A percentile compares a stretch with the other conserved stretches of the same genome.
Conservation (phyloP, 768 basidiomycete species). For the Chalciporus pseudorubinellus region DNA sequence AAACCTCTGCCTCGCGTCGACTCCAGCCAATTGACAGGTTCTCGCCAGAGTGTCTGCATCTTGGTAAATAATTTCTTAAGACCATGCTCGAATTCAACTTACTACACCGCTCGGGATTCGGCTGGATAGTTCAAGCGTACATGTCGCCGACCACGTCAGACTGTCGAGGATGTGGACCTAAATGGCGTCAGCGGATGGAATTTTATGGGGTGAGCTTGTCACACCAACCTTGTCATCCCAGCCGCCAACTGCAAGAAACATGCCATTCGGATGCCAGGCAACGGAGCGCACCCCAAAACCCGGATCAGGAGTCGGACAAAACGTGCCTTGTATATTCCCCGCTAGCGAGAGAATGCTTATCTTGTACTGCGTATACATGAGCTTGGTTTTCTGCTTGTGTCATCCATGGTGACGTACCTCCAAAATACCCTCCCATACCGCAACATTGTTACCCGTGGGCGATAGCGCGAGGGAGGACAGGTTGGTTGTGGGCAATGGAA, state of each 20-base stretch:
- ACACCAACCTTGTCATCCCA: conserved; percentile 80
- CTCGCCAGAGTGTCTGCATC: conserved; percentile 75
- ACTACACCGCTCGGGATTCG: conserved; percentile 59
- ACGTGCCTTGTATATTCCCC: conserved; percentile 62
- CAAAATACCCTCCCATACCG: conserved; percentile 82
- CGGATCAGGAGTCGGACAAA: conserved; percentile 72
- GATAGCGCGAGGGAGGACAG: conserved; percentile 72
- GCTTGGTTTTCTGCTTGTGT: neutral
- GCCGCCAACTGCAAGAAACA: conserved; percentile 78
- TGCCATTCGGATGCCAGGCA: conserved; percentile 84
- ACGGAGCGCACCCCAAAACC: conserved; percentile 79
- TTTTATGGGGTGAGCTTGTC: neutral
- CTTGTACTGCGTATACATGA: conserved; percentile 58
- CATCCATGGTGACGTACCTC: conserved; percentile 51
- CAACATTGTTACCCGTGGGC: conserved; percentile 71
- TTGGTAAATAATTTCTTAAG: neutral
- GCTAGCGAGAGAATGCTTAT: conserved; percentile 66
- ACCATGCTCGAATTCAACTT: conserved; percentile 26
- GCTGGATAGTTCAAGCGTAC: conserved; percentile 58
- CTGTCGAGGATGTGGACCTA: conserved; percentile 77
- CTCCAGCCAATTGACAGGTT: conserved; percentile 83
- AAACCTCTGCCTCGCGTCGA: conserved; percentile 83
- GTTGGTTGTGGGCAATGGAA: conserved; percentile 72
- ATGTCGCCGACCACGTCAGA: conserved; percentile 69
- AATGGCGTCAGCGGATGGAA: neutral